Percentiles rank a stretch among this genome's conserved stretches.
Evolutionary conservation across 2,329 filamentous ascomycete genomes (phyloP).

Genomic region (Arthrobotrys entomopaga): DNA sequence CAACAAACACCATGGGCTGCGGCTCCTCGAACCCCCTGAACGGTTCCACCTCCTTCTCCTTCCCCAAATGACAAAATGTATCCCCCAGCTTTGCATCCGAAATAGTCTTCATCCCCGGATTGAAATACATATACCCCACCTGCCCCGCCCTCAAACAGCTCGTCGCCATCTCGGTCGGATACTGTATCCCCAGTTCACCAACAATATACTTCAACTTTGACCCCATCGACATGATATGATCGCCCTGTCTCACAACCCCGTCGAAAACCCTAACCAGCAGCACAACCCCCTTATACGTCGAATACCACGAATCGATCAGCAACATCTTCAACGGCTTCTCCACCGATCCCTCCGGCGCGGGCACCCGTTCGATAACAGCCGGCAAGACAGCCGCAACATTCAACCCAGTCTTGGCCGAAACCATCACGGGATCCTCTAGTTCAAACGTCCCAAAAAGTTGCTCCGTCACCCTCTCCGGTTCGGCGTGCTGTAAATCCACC

Average conservation of each 20-base stretch:
- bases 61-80: conserved; percentile 86
- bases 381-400: conserved; percentile 87
- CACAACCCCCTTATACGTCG: conserved; percentile 92
- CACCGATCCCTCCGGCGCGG: conserved; percentile 78
- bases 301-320: conserved; percentile 98
- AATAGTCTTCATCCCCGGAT: conserved; percentile 96
- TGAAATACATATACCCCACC: conserved; percentile 96
- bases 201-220: conserved; percentile 91
- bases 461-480: conserved; percentile 83
- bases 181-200: conserved; percentile 96
- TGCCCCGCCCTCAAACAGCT: conserved; percentile 85
- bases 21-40: conserved; percentile 95
- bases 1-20: conserved; percentile 98
- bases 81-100: conserved; percentile 96
- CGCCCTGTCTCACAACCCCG: conserved; percentile 81
- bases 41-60: conserved; percentile 82
- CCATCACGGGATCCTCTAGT: conserved; percentile 79
- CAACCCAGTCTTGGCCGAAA: conserved; percentile 92
- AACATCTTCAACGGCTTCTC: conserved; percentile 81
- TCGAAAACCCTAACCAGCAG: conserved; percentile 92
- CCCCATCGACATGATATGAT: conserved; percentile 85
- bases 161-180: conserved; percentile 86
- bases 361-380: conserved; percentile 84
- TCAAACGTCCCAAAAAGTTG: conserved; percentile 91
- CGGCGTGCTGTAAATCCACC: conserved; percentile 89